A percentile compares a stretch with the other conserved stretches of the same genome.
Conservation (phyloP, 2,329 filamentous ascomycete species). For the Tolypocladium amazonense region DNA sequence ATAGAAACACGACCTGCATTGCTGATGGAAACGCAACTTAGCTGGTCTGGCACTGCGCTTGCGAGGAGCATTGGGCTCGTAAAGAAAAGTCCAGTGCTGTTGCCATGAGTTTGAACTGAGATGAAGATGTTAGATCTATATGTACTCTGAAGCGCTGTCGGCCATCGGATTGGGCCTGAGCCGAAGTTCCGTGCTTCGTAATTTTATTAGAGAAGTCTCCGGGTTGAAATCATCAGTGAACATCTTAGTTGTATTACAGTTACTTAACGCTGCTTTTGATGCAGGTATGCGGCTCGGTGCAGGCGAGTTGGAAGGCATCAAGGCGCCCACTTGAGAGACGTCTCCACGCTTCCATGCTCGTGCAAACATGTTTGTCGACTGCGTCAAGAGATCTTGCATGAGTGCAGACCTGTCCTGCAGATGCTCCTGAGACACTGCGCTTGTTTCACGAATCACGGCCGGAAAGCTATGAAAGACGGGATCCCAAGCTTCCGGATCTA, state of each 20-base stretch:
- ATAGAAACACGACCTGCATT: not conserved
- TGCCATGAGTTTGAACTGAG: not conserved
- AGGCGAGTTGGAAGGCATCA: not conserved
- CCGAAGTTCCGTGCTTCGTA: not conserved
- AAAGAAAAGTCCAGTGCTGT: not conserved
- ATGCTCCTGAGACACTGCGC: not conserved
- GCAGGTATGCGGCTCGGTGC: not conserved
- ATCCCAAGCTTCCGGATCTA: not conserved
- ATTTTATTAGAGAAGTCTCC: no score
- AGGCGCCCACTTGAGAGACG: not conserved
- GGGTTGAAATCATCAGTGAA: not conserved
- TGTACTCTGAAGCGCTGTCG: not conserved
- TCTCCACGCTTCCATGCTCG: not conserved
- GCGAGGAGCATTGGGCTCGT: not conserved
- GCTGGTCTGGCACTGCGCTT: not conserved
- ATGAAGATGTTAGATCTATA: not conserved
- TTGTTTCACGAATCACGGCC: not conserved
- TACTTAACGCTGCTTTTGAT: not conserved
- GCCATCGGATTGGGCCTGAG: no score
- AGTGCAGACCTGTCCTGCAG: not conserved
- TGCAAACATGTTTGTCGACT: not conserved
- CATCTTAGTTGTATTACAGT: not conserved
- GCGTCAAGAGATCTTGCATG: not conserved
- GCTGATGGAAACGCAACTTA: not conserved
- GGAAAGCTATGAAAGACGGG: not conserved